phyloP scores from a whole-genome alignment of 2,329 filamentous ascomycete species.

The Lachnellula suecica region DNA sequence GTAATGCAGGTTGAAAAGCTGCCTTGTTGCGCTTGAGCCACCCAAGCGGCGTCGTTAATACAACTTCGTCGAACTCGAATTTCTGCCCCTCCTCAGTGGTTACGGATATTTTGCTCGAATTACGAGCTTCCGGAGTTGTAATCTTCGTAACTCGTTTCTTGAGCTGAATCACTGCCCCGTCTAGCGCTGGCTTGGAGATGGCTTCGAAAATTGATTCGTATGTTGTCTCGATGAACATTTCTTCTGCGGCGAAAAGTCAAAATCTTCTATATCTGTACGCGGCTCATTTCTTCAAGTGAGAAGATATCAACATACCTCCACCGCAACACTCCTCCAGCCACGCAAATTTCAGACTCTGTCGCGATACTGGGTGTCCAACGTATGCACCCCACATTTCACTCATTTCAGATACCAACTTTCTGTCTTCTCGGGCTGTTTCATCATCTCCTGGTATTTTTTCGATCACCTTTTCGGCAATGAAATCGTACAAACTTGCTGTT shows the following conservation, averaged over 20 bases:
- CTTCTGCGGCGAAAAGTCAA: too few species aligned
- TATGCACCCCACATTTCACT: slow-evolving; percentile 43
- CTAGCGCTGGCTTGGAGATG: slow-evolving; percentile 11
- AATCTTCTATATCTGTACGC: not conserved
- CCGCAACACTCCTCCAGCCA: slow-evolving; percentile 56
- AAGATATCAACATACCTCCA: slow-evolving; percentile 33
- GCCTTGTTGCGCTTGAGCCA: slow-evolving; percentile 40
- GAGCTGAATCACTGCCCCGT: slow-evolving; percentile 13
- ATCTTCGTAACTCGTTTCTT: slow-evolving; percentile 1
- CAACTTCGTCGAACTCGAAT: slow-evolving; percentile 39
- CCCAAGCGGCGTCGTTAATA: slow-evolving; percentile 49
- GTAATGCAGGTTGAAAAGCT: slow-evolving; percentile 42
- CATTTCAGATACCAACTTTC: slow-evolving; percentile 4
- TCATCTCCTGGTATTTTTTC: slow-evolving; percentile 27
- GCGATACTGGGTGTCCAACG: slow-evolving; percentile 45
- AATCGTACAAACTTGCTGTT: slow-evolving; percentile 48
- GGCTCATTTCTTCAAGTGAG: slow-evolving; percentile 22
- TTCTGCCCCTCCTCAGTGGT: slow-evolving; percentile 46
- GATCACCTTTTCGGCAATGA: slow-evolving; percentile 48
- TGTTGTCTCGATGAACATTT: slow-evolving; percentile 18
- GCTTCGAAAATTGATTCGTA: slow-evolving; percentile 15
- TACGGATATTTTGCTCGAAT: slow-evolving; percentile 5
- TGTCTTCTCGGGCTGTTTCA: not conserved
- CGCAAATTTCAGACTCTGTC: slow-evolving; percentile 52
- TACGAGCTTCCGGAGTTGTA: not conserved